These are phyloP conservation scores for Samsoniella hepiali DNA, from an alignment of 2,329 filamentous ascomycete genomes.

Conservation along the genomic window DNA sequence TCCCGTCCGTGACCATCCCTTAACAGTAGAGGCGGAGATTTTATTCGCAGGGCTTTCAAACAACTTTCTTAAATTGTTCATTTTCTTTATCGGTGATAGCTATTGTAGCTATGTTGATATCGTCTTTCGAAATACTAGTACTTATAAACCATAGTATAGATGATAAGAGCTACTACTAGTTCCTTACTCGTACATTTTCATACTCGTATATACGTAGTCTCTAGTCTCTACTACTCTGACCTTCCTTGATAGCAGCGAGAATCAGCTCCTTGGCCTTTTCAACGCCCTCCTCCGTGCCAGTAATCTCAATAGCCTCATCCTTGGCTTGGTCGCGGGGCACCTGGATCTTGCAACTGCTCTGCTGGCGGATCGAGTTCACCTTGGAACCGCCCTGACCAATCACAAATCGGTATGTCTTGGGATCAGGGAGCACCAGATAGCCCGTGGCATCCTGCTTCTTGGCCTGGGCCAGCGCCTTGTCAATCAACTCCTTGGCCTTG, in stretches of 20 bases:
- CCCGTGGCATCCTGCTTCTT: slow-evolving; percentile 70
- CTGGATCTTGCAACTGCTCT: slow-evolving; percentile 90
- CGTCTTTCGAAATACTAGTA: background rate
- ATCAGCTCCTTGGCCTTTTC: slow-evolving; percentile 89
- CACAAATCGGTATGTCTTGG: slow-evolving; percentile 82
- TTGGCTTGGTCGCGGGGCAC: slow-evolving; percentile 77
- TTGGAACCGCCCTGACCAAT: slow-evolving; percentile 86
- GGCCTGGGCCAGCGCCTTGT: slow-evolving; percentile 69
- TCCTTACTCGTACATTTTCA: background rate
- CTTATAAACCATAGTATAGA: background rate
- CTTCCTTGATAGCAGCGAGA: slow-evolving; percentile 72
- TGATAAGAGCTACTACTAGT: background rate
- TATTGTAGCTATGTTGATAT: background rate
- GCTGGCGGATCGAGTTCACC: slow-evolving; percentile 88
- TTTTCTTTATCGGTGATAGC: slow-evolving; percentile 4
- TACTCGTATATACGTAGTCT: background rate
- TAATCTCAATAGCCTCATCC: slow-evolving; percentile 85
- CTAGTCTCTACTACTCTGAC: slow-evolving; percentile 31
- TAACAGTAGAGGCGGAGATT: too few relatives aligned
- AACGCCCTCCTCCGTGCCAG: slow-evolving; percentile 73
- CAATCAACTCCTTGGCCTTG: slow-evolving; percentile 74
- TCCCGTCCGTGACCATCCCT: too few relatives aligned
- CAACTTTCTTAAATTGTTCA: background rate
- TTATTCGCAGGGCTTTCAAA: too few relatives aligned
- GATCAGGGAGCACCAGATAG: slow-evolving; percentile 86